Conservation (phyloP, 192 early-diverging fungal genomes). For the Globomyces pollinis-pini region DNA sequence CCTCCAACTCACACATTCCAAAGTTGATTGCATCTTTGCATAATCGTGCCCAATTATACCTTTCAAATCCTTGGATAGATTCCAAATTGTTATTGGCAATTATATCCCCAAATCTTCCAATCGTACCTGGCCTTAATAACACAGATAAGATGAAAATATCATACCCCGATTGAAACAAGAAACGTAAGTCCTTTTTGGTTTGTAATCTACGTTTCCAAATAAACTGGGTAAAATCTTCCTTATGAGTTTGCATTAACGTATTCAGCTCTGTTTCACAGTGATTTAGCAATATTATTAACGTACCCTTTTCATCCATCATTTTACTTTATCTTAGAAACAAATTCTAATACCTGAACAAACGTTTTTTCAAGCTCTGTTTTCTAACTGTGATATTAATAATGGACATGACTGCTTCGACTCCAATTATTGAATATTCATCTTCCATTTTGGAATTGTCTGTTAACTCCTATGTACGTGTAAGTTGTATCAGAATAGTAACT, state of each 20-base stretch:
- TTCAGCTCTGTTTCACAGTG: too few species aligned
- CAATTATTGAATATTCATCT: slow-evolving; percentile 36
- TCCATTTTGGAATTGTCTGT: slow-evolving; percentile 38
- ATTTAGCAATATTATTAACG: not conserved
- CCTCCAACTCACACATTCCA: slow-evolving; percentile 28
- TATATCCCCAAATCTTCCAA: slow-evolving; percentile 45
- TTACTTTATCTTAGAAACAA: too few species aligned
- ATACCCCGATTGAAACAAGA: slow-evolving; percentile 43
- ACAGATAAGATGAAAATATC: not conserved
- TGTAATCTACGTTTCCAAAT: slow-evolving; percentile 44
- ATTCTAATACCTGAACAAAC: too few species aligned
- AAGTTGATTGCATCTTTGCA: slow-evolving; percentile 32
- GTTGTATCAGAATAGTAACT: too few species aligned
- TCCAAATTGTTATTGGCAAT: slow-evolving; percentile 34
- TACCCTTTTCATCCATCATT: slow-evolving; percentile 50
- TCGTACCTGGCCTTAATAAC: slow-evolving; percentile 38
- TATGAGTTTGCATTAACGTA: slow-evolving; percentile 34
- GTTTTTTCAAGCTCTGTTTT: slow-evolving; percentile 35
- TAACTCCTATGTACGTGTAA: too few species aligned
- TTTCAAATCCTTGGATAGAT: slow-evolving; percentile 33
- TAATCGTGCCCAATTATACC: slow-evolving; percentile 31
- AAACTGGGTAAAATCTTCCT: slow-evolving; percentile 48
- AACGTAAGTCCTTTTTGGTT: slow-evolving; percentile 30
- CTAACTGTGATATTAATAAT: slow-evolving; percentile 37
- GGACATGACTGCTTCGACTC: slow-evolving; percentile 44